Evolutionary conservation across 176 grass and related monocot species (phyloP).

Genomic region (Oryza officinalis): DNA sequence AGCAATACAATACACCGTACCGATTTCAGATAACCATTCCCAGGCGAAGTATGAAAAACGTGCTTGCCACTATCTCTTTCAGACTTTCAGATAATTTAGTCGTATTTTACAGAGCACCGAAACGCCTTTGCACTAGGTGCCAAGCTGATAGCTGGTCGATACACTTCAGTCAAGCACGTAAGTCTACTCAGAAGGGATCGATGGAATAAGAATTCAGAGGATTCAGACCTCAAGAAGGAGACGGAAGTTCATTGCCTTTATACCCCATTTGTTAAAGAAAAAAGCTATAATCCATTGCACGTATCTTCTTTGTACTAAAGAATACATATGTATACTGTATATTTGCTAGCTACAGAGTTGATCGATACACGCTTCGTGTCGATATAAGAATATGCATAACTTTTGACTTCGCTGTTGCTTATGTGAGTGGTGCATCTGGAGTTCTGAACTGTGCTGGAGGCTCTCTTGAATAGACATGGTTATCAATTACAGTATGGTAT

Average conservation of each 20-base stretch:
- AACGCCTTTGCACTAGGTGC: neutral
- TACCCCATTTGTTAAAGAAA: neutral
- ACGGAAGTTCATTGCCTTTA: conserved; percentile 30
- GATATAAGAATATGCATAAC: conserved; percentile 12
- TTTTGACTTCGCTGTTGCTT: conserved; percentile 38
- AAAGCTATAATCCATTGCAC: neutral
- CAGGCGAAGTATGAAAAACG: neutral
- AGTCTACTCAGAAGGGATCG: neutral
- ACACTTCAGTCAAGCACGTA: neutral
- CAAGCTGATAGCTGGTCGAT: neutral
- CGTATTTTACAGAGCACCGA: neutral
- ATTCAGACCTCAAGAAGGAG: neutral
- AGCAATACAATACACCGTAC: neutral
- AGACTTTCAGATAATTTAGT: neutral
- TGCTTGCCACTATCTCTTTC: neutral
- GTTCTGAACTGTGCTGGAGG: neutral
- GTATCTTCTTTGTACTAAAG: neutral
- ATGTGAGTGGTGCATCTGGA: neutral
- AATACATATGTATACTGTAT: neutral
- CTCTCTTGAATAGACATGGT: neutral
- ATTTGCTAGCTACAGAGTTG: neutral
- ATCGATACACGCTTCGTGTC: conserved; percentile 7
- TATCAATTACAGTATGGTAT: neutral
- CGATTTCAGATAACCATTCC: neutral
- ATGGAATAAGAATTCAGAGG: neutral